These are phyloP conservation scores for Yamadazyma sp. DNA, from an alignment of 1,139 yeast species.

Conservation along the genomic window DNA sequence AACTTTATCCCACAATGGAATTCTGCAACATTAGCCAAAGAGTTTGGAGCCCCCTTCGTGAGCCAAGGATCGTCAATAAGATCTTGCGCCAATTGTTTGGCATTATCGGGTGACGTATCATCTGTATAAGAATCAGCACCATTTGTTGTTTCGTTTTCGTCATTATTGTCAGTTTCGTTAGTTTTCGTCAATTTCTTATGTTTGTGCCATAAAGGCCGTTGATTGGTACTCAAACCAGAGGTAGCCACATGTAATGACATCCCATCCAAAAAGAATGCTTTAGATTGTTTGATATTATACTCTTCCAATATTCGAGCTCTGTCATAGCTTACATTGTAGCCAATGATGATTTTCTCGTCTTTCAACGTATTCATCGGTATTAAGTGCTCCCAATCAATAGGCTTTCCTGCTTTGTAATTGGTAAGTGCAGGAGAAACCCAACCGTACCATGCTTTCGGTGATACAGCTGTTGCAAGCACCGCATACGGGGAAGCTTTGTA, in stretches of 20 bases:
- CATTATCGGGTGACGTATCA: constrained; percentile 8
- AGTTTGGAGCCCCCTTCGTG: constrained; percentile 71
- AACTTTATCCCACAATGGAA: constrained; percentile 75
- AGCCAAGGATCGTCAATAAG: constrained; percentile 73
- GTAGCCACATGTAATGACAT: constrained; percentile 92
- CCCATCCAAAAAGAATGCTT: constrained; percentile 83
- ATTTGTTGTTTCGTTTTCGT: constrained; percentile 21
- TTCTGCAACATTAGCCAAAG: constrained; percentile 76
- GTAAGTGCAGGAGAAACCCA: constrained; percentile 87
- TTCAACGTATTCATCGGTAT: constrained; percentile 65
- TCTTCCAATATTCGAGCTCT: constrained; percentile 85
- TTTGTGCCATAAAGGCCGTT: constrained; percentile 76
- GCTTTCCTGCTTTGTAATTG: constrained; percentile 19
- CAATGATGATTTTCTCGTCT: constrained; percentile 63
- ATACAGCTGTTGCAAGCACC: constrained; percentile 78
- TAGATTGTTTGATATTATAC: constrained; percentile 63
- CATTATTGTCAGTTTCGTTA: constrained; percentile 26
- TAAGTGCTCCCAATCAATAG: constrained; percentile 55
- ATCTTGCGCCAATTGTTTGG: constrained; percentile 28
- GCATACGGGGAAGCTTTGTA: constrained; percentile 76
- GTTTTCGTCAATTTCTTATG: constrained; percentile 40
- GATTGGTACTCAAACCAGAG: constrained; percentile 91
- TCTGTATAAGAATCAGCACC: constrained; percentile 11
- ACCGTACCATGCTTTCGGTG: constrained; percentile 83
- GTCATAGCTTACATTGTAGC: constrained; percentile 91